phyloP scores from a whole-genome alignment of 2,329 filamentous ascomycete genomes.

The Knufia fluminis region DNA sequence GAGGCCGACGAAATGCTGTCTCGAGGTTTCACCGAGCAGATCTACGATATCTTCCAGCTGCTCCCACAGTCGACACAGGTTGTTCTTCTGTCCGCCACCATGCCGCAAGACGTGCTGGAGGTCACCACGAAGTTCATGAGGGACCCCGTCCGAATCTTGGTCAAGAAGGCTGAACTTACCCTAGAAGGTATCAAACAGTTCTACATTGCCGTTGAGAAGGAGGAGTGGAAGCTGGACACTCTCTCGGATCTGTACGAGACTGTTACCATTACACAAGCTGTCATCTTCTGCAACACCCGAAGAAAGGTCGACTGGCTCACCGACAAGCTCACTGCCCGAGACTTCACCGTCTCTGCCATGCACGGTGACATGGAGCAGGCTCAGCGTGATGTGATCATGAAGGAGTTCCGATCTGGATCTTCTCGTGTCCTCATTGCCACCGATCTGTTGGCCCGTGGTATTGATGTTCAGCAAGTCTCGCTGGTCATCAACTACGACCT shows the following conservation, averaged over 20 bases:
- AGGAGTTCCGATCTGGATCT: conserved; percentile 98
- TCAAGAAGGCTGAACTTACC: conserved; percentile 99
- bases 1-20: conserved; percentile 99
- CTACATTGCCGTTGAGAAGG: conserved; percentile 99
- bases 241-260: conserved; percentile 99
- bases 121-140: conserved; percentile 99
- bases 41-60: conserved; percentile 99
- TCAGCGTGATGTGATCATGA: conserved; percentile 99
- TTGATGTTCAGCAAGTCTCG: conserved; percentile 98
- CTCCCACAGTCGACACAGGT: conserved; percentile 97
- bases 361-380: conserved; percentile 98
- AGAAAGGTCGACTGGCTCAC: conserved; percentile 99
- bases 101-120: conserved; percentile 98
- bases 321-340: conserved; percentile 94
- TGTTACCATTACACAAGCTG: conserved; percentile 96
- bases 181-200: conserved; percentile 99
- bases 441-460: conserved; percentile 95
- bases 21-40: conserved; percentile 99
- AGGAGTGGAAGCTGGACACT: conserved; percentile 99
- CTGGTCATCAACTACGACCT: conserved; percentile 99
- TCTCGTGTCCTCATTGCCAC: conserved; percentile 98
- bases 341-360: conserved; percentile 99
- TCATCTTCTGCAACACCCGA: conserved; percentile 99
- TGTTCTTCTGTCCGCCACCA: conserved; percentile 93
- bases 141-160: conserved; percentile 94